phyloP scores from a whole-genome alignment of 2,329 filamentous ascomycete species.

The Ilyonectria destructans region DNA sequence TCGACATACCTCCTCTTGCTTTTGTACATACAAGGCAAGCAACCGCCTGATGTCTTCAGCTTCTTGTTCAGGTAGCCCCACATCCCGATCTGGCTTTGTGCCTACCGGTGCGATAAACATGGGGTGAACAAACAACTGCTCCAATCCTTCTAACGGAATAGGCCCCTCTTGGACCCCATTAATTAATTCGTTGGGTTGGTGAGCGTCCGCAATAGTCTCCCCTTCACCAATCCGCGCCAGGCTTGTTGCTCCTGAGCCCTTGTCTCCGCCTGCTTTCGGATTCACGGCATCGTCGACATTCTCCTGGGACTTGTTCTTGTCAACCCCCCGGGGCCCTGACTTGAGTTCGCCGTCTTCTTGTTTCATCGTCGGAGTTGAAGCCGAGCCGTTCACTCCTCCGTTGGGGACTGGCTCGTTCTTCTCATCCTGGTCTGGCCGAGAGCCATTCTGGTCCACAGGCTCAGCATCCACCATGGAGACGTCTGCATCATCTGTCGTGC shows the following conservation, averaged over 20 bases:
- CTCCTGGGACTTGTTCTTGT: constrained; percentile 12
- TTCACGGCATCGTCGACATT: constrained; percentile 16
- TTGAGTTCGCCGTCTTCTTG: constrained; percentile 30
- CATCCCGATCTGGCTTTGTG: constrained; percentile 77
- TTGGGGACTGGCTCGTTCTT: constrained; percentile 29
- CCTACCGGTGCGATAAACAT: constrained; percentile 79
- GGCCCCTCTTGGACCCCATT: constrained; percentile 23
- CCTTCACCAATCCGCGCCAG: constrained; percentile 19
- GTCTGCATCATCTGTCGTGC: constrained; percentile 44
- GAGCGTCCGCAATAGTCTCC: constrained; percentile 9
- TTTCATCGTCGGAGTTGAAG: constrained; percentile 23
- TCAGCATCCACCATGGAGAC: constrained; percentile 53
- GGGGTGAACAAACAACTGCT: constrained; percentile 78
- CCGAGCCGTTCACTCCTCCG: constrained; percentile 21
- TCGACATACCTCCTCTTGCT: constrained; percentile 87
- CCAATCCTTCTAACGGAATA: constrained; percentile 38
- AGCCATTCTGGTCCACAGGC: constrained; percentile 40
- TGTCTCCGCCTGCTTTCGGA: constrained; percentile 15
- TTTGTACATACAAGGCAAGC: constrained; percentile 84
- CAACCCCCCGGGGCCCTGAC: background rate
- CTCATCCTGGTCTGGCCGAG: constrained; percentile 28
- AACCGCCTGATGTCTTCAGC: constrained; percentile 85
- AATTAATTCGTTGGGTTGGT: constrained; percentile 28
- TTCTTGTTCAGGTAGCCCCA: constrained; percentile 80
- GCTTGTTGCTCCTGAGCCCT: background rate